These are phyloP conservation scores for Globisporangium polare DNA, from an alignment of 352 stramenopile genomes.

Conservation along the genomic window DNA sequence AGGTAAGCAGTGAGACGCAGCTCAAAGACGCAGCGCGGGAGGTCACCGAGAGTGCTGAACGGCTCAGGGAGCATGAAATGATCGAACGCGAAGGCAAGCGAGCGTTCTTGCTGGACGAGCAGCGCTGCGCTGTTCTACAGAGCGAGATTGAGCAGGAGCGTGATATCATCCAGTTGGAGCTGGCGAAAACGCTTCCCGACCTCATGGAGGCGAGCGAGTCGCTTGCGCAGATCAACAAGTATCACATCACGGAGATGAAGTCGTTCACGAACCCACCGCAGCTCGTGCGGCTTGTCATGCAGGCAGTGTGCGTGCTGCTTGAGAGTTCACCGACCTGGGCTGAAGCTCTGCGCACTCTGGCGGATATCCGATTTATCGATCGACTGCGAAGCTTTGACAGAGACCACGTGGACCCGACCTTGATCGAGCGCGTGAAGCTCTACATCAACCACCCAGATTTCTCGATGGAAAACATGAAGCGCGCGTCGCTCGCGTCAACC, in stretches of 20 bases:
- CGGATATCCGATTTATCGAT: conserved; percentile 68
- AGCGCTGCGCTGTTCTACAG: conserved; percentile 48
- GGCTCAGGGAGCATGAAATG: conserved; percentile 28
- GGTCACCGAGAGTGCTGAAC: conserved; percentile 24
- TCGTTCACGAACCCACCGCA: conserved; percentile 71
- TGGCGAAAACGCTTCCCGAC: conserved; percentile 61
- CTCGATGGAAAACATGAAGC: conserved; percentile 75
- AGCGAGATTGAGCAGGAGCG: conserved; percentile 53
- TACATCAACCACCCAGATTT: conserved; percentile 72
- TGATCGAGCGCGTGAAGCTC: conserved; percentile 52
- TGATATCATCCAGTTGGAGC: conserved; percentile 43
- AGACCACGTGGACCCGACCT: conserved; percentile 35
- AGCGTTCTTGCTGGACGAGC: conserved; percentile 56
- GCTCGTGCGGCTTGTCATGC: conserved; percentile 69
- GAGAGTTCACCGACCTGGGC: conserved; percentile 56
- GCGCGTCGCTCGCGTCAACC: conserved; percentile 60
- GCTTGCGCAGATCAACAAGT: conserved; percentile 72
- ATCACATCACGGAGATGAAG: conserved; percentile 80
- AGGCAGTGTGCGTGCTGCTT: conserved; percentile 68
- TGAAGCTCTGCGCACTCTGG: conserved; percentile 57
- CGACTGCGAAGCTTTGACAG: conserved; percentile 56
- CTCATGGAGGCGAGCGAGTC: conserved; percentile 50
- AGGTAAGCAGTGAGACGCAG: conserved; percentile 31
- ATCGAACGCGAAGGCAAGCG: conserved; percentile 39
- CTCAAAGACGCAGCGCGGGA: conserved; percentile 28